A percentile compares a stretch with the other conserved stretches of the same genome.
Evolutionary conservation across 73 alveolate genomes (phyloP).

Genomic region (Paraurostyla sp.): DNA sequence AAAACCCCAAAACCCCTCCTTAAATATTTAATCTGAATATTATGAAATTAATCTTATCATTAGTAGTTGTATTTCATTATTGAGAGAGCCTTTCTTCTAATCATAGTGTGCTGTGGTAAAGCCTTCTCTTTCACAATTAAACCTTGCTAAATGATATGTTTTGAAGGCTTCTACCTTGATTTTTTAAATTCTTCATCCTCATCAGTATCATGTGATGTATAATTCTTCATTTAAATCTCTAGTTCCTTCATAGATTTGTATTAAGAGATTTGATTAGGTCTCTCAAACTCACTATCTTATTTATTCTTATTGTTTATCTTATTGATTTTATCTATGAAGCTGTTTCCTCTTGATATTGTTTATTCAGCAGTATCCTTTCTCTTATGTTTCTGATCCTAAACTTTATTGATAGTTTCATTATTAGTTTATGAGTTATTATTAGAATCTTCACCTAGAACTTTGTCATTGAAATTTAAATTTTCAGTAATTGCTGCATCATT

Average conservation of each 20-base stretch:
- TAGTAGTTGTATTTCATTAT: constrained; percentile 6
- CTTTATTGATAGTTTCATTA: background rate
- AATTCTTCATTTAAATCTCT: background rate
- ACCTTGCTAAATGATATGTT: background rate
- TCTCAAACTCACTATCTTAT: background rate
- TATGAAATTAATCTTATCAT: too few species aligned
- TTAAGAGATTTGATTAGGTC: background rate
- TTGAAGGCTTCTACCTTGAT: background rate
- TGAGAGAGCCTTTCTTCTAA: background rate
- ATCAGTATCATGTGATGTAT: background rate
- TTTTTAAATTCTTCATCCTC: constrained; percentile 9
- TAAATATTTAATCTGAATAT: too few species aligned
- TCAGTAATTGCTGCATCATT: too few species aligned
- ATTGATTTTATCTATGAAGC: background rate
- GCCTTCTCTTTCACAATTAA: constrained; percentile 25
- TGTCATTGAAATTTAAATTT: too few species aligned
- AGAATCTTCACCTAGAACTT: too few species aligned
- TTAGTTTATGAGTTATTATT: too few species aligned
- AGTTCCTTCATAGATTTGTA: background rate
- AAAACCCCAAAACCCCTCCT: too few species aligned
- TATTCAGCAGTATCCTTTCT: background rate
- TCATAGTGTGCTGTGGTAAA: constrained; percentile 1
- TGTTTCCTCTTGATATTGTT: background rate
- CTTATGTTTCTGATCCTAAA: background rate
- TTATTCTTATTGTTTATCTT: background rate